Base-by-base conservation (phyloP, 495 filamentous ascomycete species). In the Neurospora sp. region DNA sequence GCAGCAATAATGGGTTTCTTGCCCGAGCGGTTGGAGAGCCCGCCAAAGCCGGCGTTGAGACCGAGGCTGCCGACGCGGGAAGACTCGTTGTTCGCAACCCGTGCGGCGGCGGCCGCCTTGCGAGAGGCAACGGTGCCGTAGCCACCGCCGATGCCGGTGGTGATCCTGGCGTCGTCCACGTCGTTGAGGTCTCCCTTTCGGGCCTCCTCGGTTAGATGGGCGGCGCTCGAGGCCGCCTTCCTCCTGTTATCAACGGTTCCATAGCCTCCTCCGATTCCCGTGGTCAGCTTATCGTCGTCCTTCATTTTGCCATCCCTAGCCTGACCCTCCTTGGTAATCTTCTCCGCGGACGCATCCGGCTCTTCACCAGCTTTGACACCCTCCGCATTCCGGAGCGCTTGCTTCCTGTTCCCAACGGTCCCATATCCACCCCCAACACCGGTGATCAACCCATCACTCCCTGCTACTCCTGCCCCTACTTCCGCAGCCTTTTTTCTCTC, bases 1-100 rank as follows among this genome's bases (percentile, higher is more conserved):
- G 93, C 93, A 5, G 92, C 90, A 74, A 96, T 90, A 31, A 96
- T 84, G 4, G 93, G 93, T 75, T 92, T 91, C 79, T 88, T 89
- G 37, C 86, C 88, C 7, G 75, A 75, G 16, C 85, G 78, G 72
- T 86, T 83, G 69, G 84, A 86, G 18, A 87, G 77, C 3, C 86
- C 85, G 41, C 82, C 82, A 72, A 88, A 88, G 46, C 85, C 85
- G n/a, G 75, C 69, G n/a, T 73, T 59, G 23, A 62, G 54, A 6
- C 54, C 54, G 11, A 69, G 76, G 76, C 72, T 70, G 35, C 71
- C 74, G 81, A 76, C 72, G 82, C 81, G 41, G 78, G 18, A 31
- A n/a, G 42, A 41, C 74, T 71, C 20, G 20, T 11, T 10, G 10
- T 23, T 54, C 2, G 72, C 42, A 16, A 31, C 11, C 54, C 54